Evolutionary conservation across 1,284 basidiomycete genomes (phyloP).

Genomic region (Ceratobasidium theobromae): DNA sequence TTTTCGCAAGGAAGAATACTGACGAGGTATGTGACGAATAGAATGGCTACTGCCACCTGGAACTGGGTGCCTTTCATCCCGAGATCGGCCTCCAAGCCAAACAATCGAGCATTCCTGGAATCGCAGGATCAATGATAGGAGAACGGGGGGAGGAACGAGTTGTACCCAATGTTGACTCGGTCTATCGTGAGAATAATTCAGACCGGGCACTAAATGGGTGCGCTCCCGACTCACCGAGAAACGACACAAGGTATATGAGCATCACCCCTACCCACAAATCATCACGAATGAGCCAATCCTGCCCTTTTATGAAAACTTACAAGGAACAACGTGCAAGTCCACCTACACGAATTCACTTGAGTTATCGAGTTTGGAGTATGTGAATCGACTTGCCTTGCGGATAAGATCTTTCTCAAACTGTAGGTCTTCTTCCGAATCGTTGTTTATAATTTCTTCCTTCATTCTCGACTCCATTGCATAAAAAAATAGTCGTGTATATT

Average conservation of each 20-base stretch:
- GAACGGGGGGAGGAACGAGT: neutral
- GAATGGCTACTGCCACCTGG: slow-evolving; percentile 32
- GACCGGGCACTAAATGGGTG: too few species aligned
- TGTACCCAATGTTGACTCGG: slow-evolving; percentile 34
- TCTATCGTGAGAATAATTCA: neutral
- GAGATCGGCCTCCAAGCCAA: slow-evolving; percentile 34
- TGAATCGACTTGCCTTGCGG: slow-evolving; percentile 4
- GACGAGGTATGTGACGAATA: slow-evolving; percentile 35
- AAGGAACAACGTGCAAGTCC: slow-evolving; percentile 22
- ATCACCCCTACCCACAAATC: slow-evolving; percentile 28
- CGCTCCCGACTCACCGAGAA: slow-evolving; percentile 22
- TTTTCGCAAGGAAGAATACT: neutral
- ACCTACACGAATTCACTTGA: neutral
- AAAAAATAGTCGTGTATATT: neutral
- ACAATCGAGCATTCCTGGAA: slow-evolving; percentile 34
- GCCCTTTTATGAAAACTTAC: neutral
- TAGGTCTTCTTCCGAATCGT: slow-evolving; percentile 10
- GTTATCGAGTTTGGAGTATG: neutral
- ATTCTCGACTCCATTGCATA: neutral
- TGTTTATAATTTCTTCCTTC: neutral
- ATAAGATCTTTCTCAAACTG: slow-evolving; percentile 16
- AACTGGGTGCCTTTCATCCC: slow-evolving; percentile 29
- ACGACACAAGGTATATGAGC: slow-evolving; percentile 34
- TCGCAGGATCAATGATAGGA: neutral
- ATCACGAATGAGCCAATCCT: neutral